Evolutionary conservation across 192 early-diverging fungal species (phyloP), one percentile per base, ranked within the genome.

Genomic region (Kickxella alabastrina): DNA sequence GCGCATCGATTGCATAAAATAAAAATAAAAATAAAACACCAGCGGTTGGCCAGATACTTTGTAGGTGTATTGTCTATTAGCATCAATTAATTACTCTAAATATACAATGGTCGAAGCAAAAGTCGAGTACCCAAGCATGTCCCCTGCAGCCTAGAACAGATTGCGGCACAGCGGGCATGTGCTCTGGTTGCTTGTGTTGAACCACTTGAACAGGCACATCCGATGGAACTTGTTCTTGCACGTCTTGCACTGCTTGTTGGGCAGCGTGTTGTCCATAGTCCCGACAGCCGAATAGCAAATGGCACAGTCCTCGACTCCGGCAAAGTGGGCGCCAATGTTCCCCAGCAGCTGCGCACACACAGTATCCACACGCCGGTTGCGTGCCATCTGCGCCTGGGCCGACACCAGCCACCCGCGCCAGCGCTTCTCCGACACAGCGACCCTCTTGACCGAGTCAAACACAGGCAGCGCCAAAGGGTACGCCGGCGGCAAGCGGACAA

Each of bases 251-350:
- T 84, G 83, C 70, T 93, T 93, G 44, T 67, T 87, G 7, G 97
- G 97, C 43, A 97, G 61, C 13, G 85, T 83, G 44, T 86, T 79
- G 68, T 97, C 94, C 47, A 88, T 75, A 3, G 90, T 80, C 28
- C 91, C 88, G 14, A 99, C 90, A 39, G 97, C 86, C 19, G 92
- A 96, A 62, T 98, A 99, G 76, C 95, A 98, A 59, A 99, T 97
- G 2, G 89, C 84, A 59, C 95, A 99, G 62, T 97, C 93, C 57
- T 97, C 95, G 27, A 94, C 86, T n/a, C 94, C 96, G 31, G 90
- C 86, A 76, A 98, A 96, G 60, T 95, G 93, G 29, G 92, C 70
- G n/a, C 79, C 76, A 17, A 94, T 82, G 60, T 99, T 99, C 49
- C 83, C 83, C 36, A 87, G 73, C 52, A 93, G 87, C 46, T 92